These are phyloP conservation scores for Paraphaeosphaeria minitans DNA, from an alignment of 2,329 filamentous ascomycete species.

Conservation along the genomic window DNA sequence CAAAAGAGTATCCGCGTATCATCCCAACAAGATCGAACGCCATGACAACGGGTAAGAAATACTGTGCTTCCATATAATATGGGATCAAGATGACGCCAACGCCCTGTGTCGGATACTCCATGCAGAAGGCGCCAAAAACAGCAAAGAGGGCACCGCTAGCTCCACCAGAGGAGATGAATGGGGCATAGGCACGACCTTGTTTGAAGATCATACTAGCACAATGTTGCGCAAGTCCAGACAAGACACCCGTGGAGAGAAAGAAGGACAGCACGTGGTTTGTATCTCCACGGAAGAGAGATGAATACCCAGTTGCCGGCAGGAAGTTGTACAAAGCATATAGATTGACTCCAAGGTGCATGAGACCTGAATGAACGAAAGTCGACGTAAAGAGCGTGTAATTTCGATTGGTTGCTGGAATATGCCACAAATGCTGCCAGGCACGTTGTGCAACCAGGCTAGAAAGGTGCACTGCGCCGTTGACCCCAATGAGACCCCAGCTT, in stretches of 20 bases:
- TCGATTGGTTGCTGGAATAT: conserved; percentile 34
- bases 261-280: conserved; percentile 36
- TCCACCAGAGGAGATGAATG: conserved; percentile 37
- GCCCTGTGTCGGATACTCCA: conserved; percentile 36
- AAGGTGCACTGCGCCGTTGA: conserved; percentile 35
- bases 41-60: conserved; percentile 39
- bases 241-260: conserved; percentile 36
- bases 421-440: conserved; percentile 37
- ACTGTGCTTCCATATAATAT: conserved; percentile 35
- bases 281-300: conserved; percentile 37
- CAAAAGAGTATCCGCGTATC: conserved; percentile 32
- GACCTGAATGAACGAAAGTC: conserved; percentile 34
- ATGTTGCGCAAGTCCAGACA: conserved; percentile 40
- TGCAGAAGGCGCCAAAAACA: conserved; percentile 36
- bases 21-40: conserved; percentile 41
- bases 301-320: conserved; percentile 35
- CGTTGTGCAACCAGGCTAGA: conserved; percentile 27
- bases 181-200: conserved; percentile 19
- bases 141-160: conserved; percentile 43
- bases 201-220: conserved; percentile 30
- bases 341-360: conserved; percentile 32
- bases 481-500: conserved; percentile 34
- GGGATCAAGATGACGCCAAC: conserved; percentile 43
- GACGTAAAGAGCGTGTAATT: conserved; percentile 40
- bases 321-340: conserved; percentile 41